phyloP scores from a whole-genome alignment of 176 grass and related monocot genomes.

The Stipa capillata region DNA sequence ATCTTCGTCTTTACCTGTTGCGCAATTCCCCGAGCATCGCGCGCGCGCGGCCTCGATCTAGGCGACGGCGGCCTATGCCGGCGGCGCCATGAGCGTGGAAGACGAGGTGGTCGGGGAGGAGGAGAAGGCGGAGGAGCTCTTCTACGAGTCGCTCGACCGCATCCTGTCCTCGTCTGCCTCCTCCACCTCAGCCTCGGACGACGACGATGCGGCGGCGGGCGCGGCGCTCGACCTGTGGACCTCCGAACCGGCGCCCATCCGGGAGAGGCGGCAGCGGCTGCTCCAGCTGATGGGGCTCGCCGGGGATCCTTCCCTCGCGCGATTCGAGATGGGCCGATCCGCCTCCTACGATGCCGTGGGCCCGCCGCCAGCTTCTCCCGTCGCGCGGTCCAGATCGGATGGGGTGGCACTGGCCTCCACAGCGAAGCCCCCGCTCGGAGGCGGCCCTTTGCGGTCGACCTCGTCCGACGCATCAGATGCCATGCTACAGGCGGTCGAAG shows the following conservation, averaged over 20 bases:
- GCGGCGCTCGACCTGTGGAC: slow-evolving; percentile 77
- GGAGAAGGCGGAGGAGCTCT: slow-evolving; percentile 42
- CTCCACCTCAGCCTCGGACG: slow-evolving; percentile 76
- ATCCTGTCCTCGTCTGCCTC: slow-evolving; percentile 89
- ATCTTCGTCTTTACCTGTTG: neutral
- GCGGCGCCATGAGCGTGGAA: slow-evolving; percentile 60
- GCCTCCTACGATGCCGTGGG: neutral
- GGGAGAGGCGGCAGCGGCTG: slow-evolving; percentile 61
- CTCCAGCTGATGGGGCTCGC: slow-evolving; percentile 64
- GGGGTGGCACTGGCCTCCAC: slow-evolving; percentile 6
- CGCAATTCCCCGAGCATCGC: slow-evolving; percentile 23
- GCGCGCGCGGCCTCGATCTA: neutral
- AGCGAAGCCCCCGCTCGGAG: slow-evolving; percentile 35
- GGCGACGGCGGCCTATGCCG: slow-evolving; percentile 33
- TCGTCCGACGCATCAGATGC: slow-evolving; percentile 47
- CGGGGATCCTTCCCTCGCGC: slow-evolving; percentile 33
- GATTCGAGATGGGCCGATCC: slow-evolving; percentile 21
- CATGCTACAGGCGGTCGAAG: slow-evolving; percentile 23
- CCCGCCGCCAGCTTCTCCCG: neutral
- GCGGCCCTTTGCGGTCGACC: slow-evolving; percentile 20
- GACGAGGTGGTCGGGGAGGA: slow-evolving; percentile 44
- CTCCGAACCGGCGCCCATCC: slow-evolving; percentile 56
- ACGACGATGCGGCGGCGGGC: slow-evolving; percentile 33
- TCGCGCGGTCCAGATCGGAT: slow-evolving; percentile 54
- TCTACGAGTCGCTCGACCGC: slow-evolving; percentile 89